Base-by-base conservation (phyloP, 176 grass and related monocot genomes). In the Puccinellia tenuiflora region DNA sequence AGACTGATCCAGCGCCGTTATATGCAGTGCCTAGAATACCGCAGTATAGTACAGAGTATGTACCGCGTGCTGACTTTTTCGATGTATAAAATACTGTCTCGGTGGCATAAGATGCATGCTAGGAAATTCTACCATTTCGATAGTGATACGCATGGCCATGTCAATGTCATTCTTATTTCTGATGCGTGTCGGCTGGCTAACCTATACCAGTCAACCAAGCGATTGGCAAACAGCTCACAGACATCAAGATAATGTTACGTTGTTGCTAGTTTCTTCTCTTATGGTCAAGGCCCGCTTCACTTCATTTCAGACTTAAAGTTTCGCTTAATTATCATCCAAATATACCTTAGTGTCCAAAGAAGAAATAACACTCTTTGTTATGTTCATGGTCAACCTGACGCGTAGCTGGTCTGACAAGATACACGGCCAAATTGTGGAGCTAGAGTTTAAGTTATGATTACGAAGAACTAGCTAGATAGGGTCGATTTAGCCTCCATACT, bases 151-250 rank as follows among this genome's bases (percentile, higher is more conserved):
- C 39, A 11, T 42, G 39, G 10, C 9, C 39, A 42, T 42, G 39
- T 2, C 4, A 2, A 34, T 34, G 33, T 2, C 48, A 51, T 6
- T 20, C 48, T 51, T 51, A 51, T 64, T 75, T 65, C 55, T 18
- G 34, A 86, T 66, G 56, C 57, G 75, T 86, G 78, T 81, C 78
- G 57, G 68, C 85, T 30, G n/a, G 11, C 77, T 62, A 38, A 56
- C 30, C 21, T 34, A 52, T 42, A 55, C 51, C 2, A 54, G 51
- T 54, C 51, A 18, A 54, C 51, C 7, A 54, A 55, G 53, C 53
- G 7, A 54, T 1, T n/a, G 7, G 3, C 52, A n/a, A n/a, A 22
- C 52, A 54, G 52, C 55, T 59, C 22, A 26, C 22, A 12, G 9
- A 26, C 4, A 59, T 59, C 22, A 59, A 59, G 26, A 59, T 26